Percentiles rank a stretch among this genome's conserved stretches.
These are phyloP conservation scores for Salix caprea DNA, from an alignment of 345 rosid genomes.

Conservation along the genomic window DNA sequence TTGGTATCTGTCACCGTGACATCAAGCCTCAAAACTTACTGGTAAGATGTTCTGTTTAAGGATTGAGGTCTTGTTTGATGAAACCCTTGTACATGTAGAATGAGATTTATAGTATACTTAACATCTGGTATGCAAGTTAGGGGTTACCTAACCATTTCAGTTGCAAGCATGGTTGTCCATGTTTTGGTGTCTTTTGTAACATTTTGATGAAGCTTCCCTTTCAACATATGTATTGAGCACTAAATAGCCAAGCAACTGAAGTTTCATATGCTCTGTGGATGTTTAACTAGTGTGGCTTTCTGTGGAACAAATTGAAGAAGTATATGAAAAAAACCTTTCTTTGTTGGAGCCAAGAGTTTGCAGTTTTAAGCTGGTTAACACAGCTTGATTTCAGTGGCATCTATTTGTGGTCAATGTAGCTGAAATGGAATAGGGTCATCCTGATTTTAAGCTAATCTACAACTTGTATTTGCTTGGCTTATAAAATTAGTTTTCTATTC, in stretches of 20 bases:
- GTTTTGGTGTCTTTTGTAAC: slow-evolving; percentile 7
- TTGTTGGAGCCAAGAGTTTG: neutral
- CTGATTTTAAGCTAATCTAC: neutral
- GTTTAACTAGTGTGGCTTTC: neutral
- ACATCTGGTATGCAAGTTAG: neutral
- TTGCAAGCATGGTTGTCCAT: neutral
- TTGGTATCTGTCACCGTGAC: slow-evolving; percentile 96
- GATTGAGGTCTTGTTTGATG: neutral
- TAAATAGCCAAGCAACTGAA: neutral
- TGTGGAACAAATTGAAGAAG: neutral
- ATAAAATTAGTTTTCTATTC: neutral
- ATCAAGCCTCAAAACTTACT: slow-evolving; percentile 94
- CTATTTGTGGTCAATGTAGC: neutral
- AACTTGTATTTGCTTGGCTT: neutral
- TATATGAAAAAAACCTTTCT: neutral
- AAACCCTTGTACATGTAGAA: neutral
- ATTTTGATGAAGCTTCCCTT: neutral
- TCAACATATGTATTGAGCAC: neutral
- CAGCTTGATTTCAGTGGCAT: neutral
- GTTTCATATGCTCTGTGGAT: neutral
- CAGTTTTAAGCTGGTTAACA: too few relatives aligned
- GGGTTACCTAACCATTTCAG: neutral
- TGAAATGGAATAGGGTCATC: neutral
- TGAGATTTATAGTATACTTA: neutral
- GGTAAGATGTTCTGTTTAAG: slow-evolving; percentile 35